Base-by-base conservation (phyloP, 2,329 filamentous ascomycete species). In the Talaromyces sp. region DNA sequence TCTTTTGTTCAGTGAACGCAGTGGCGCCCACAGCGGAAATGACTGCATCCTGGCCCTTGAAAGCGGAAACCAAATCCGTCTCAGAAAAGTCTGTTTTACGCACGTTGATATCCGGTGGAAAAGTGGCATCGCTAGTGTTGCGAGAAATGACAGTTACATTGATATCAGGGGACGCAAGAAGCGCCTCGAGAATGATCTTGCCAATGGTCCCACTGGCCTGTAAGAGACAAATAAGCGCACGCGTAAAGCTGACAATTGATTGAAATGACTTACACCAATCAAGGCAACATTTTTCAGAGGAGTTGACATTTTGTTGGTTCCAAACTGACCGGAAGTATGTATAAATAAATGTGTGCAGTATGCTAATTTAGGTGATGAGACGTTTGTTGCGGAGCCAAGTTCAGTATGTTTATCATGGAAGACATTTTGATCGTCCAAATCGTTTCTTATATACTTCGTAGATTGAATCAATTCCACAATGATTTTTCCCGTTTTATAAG, bases 131-230 rank as follows among this genome's bases (percentile, higher is more conserved):
- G 47, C 69, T 69, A 4, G 68, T 69, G n/a, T 67, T 58, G 45
- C 73, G 73, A n/a, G 72, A 70, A 10, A 77, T 58, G n/a, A 70
- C 67, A 45, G 71, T 71, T 25, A 74, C 65, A 10, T 65, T 67
- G 40, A 75, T 72, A 2, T 56, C 29, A 1, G 60, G 34, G 8
- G 68, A 61, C 13, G 40, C 53, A 13, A 69, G 4, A 36, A 75
- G 68, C 17, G 58, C 64, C 19, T 61, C 38, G 22, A 72, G 60
- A 34, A 75, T 70, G 49, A 70, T 68, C 8, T 65, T 67, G 34
- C 72, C 71, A 25, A 75, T 66, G 49, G 56, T 69, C 5, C 72
- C 72, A 31, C 67, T 68, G 59, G 69, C 73, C 72, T 74, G 13
- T 51, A 29, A 3, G 13, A 29, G 22, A 51, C 22, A 51, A 6